Conservation (phyloP, 78 protist species). For the slime mould (Dictyostelium discoideum) region DNA sequence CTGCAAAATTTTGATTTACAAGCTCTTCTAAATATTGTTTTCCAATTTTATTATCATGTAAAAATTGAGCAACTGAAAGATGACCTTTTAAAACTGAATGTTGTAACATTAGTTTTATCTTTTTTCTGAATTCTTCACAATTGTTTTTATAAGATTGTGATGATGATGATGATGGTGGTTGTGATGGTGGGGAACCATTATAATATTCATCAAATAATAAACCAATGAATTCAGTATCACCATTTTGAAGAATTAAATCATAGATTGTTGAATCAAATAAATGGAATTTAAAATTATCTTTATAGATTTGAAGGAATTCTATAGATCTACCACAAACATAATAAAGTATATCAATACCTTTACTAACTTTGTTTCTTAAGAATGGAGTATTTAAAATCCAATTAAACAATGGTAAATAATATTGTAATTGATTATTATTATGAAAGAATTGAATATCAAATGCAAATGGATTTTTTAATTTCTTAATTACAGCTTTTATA, state of each 20-base stretch:
- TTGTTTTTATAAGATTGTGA: background rate
- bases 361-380: background rate
- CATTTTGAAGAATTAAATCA: background rate
- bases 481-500: too few species aligned
- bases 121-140: too few species aligned
- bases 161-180: too few species aligned
- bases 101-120: background rate
- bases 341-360: background rate
- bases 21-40: too few species aligned
- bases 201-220: background rate
- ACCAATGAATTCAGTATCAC: background rate
- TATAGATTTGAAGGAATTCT: background rate
- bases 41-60: background rate
- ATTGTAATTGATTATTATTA: background rate
- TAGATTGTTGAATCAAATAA: background rate
- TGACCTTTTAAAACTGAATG: background rate
- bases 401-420: conserved; percentile 2
- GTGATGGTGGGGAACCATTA: too few species aligned
- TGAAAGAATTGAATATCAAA: background rate
- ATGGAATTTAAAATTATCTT: background rate
- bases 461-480: background rate
- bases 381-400: background rate
- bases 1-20: too few species aligned
- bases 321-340: background rate
- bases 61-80: background rate